These are phyloP conservation scores for Schizochytrium sp. DNA, from an alignment of 108 stramenopile species.

Conservation along the genomic window DNA sequence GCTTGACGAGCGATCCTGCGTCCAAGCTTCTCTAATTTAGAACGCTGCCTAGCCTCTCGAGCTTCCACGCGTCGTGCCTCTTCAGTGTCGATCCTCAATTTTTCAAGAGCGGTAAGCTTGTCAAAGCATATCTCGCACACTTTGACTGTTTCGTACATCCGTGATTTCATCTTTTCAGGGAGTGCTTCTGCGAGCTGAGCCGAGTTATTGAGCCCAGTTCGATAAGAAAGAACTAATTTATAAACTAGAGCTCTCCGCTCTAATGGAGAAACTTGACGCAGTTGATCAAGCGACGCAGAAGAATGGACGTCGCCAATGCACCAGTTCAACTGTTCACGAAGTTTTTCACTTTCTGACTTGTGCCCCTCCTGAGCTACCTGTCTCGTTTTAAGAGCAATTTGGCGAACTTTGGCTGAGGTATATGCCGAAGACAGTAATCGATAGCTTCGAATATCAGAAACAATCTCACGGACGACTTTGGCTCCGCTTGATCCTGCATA, in stretches of 20 bases:
- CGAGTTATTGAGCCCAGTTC: not conserved
- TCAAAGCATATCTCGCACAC: slow-evolving; percentile 42
- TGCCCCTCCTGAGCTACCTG: slow-evolving; percentile 1
- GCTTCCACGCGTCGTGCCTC: not conserved
- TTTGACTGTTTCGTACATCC: slow-evolving; percentile 55
- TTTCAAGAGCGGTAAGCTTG: slow-evolving; percentile 20
- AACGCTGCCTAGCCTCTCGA: not conserved
- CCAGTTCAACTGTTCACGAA: not conserved
- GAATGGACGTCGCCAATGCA: slow-evolving; percentile 45
- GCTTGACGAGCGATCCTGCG: slow-evolving; percentile 24
- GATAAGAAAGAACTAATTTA: slow-evolving; percentile 43
- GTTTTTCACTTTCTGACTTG: not conserved
- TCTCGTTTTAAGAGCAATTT: not conserved
- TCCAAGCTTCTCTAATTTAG: not conserved
- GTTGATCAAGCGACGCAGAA: not conserved
- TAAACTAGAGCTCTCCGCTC: not conserved
- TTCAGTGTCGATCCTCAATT: not conserved
- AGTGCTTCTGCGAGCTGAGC: not conserved
- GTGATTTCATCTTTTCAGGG: not conserved
- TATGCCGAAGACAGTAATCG: not conserved
- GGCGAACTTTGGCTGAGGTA: not conserved
- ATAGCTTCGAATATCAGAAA: not conserved
- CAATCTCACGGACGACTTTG: not conserved
- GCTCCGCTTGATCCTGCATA: not conserved
- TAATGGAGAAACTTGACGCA: not conserved